A percentile compares a stretch with the other conserved stretches of the same genome.
phyloP scores from a whole-genome alignment of 2,329 filamentous ascomycete genomes.

The Xylariaceae sp. region DNA sequence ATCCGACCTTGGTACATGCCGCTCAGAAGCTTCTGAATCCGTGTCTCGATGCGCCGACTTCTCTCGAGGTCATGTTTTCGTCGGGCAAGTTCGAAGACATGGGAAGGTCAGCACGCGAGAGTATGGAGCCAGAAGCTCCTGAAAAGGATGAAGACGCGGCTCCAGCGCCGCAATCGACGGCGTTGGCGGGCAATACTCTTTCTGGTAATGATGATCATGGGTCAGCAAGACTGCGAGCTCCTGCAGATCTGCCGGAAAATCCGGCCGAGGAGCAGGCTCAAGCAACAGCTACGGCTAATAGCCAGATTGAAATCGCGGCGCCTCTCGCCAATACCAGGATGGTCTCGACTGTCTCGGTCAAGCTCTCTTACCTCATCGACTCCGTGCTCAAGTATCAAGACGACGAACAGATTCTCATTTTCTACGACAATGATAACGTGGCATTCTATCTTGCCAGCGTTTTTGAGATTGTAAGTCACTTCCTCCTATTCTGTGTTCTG shows the following conservation, averaged over 20 bases:
- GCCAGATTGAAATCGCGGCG: slow-evolving; percentile 41
- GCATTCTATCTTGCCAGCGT: slow-evolving; percentile 81
- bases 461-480: slow-evolving; percentile 59
- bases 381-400: slow-evolving; percentile 62
- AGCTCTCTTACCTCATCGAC: slow-evolving; percentile 79
- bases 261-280: slow-evolving; percentile 7
- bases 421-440: slow-evolving; percentile 84
- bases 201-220: slow-evolving; percentile 28
- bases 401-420: slow-evolving; percentile 81
- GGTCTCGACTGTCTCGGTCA: slow-evolving; percentile 77
- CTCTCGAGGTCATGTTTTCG: slow-evolving; percentile 45
- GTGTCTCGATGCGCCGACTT: slow-evolving; percentile 39
- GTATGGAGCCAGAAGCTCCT: slow-evolving; percentile 35
- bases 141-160: slow-evolving; percentile 11
- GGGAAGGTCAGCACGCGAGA: slow-evolving; percentile 33
- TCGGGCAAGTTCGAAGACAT: slow-evolving; percentile 36
- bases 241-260: slow-evolving; percentile 9
- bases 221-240: slow-evolving; percentile 23
- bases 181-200: slow-evolving; percentile 28
- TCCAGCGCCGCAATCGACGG: slow-evolving; percentile 15
- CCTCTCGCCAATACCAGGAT: slow-evolving; percentile 57
- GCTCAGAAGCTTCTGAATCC: slow-evolving; percentile 50
- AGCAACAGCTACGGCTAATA: slow-evolving; percentile 32
- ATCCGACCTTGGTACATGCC: slow-evolving; percentile 45
- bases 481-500: neutral